These are phyloP conservation scores for Alternaria triticimaculans DNA, from an alignment of 2,329 filamentous ascomycete genomes.

Conservation along the genomic window DNA sequence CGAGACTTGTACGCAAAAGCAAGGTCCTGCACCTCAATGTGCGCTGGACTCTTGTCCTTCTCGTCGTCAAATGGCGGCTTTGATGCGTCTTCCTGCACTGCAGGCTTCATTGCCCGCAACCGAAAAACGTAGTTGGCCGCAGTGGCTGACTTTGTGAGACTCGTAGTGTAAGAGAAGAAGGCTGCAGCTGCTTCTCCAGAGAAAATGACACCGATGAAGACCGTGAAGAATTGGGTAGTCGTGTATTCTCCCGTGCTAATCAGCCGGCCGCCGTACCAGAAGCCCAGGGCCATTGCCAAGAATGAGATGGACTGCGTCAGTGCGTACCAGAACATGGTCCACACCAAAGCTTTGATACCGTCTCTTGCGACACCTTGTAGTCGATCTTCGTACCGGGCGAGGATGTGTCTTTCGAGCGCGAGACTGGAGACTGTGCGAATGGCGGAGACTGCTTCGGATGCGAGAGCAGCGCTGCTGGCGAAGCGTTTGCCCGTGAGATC, in stretches of 20 bases:
- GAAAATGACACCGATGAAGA: slow-evolving; percentile 66
- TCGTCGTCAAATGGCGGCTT: slow-evolving; percentile 42
- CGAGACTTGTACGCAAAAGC: slow-evolving; percentile 83
- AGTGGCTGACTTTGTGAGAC: slow-evolving; percentile 95
- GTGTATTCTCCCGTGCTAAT: slow-evolving; percentile 58
- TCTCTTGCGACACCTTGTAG: slow-evolving; percentile 62
- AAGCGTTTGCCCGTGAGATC: slow-evolving; percentile 74
- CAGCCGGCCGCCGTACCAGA: slow-evolving; percentile 48
- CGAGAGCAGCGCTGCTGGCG: slow-evolving; percentile 71
- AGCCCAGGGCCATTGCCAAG: slow-evolving; percentile 43
- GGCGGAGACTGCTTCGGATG: slow-evolving; percentile 90
- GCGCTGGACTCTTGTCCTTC: slow-evolving; percentile 40
- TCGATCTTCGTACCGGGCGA: slow-evolving; percentile 71
- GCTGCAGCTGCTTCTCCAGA: slow-evolving; percentile 72
- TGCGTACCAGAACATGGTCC: slow-evolving; percentile 82
- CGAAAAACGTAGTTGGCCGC: slow-evolving; percentile 67
- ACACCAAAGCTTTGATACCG: slow-evolving; percentile 67
- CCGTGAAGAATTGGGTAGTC: slow-evolving; percentile 90
- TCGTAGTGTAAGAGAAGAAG: slow-evolving; percentile 91
- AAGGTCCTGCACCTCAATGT: slow-evolving; percentile 63
- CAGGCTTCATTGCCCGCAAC: slow-evolving; percentile 49
- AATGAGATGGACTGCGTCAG: slow-evolving; percentile 78
- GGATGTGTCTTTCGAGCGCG: slow-evolving; percentile 84
- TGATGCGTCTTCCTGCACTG: slow-evolving; percentile 46
- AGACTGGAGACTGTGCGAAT: slow-evolving; percentile 93